These are phyloP conservation scores for Elsinoe batatas DNA, from an alignment of 2,329 filamentous ascomycete genomes.

Conservation along the genomic window DNA sequence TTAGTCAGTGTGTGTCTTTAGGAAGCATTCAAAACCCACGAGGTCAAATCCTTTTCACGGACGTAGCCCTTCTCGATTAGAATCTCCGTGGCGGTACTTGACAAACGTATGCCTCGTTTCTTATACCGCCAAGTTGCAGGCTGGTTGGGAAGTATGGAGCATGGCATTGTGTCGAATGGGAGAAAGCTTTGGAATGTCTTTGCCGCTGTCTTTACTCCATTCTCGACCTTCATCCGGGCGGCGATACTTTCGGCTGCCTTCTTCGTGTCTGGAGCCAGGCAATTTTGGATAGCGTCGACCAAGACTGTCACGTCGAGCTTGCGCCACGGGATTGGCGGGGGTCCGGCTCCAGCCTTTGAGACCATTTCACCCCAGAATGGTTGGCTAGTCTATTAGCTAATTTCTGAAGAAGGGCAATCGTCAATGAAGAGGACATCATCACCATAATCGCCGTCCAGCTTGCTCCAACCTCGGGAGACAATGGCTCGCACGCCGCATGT, in stretches of 20 bases:
- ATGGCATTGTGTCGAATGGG: slow-evolving; percentile 23
- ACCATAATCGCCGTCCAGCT: slow-evolving; percentile 24
- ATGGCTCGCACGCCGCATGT: slow-evolving; percentile 28
- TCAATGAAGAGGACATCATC: slow-evolving; percentile 28
- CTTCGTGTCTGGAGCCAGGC: slow-evolving; percentile 25
- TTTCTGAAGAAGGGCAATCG: slow-evolving; percentile 22
- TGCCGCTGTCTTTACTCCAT: slow-evolving; percentile 33
- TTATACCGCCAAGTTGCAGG: slow-evolving; percentile 5
- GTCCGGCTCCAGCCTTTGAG: slow-evolving; percentile 33
- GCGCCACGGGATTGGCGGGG: slow-evolving; percentile 31
- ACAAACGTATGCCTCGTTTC: slow-evolving; percentile 30
- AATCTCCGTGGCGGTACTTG: slow-evolving; percentile 10
- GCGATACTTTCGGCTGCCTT: slow-evolving; percentile 16
- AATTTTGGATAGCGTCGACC: slow-evolving; percentile 29
- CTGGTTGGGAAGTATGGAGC: slow-evolving; percentile 7
- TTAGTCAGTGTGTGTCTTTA: background rate
- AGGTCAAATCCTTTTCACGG: background rate
- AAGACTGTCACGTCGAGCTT: slow-evolving; percentile 28
- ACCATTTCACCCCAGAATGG: slow-evolving; percentile 40
- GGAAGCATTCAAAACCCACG: background rate
- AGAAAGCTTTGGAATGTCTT: slow-evolving; percentile 32
- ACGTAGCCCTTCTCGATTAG: background rate
- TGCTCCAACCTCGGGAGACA: slow-evolving; percentile 31
- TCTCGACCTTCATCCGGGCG: slow-evolving; percentile 23
- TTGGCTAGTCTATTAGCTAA: slow-evolving; percentile 22